A percentile compares a stretch with the other conserved stretches of the same genome.
Evolutionary conservation across 2,329 filamentous ascomycete genomes (phyloP).

Genomic region (Gliomastix tumulicola): DNA sequence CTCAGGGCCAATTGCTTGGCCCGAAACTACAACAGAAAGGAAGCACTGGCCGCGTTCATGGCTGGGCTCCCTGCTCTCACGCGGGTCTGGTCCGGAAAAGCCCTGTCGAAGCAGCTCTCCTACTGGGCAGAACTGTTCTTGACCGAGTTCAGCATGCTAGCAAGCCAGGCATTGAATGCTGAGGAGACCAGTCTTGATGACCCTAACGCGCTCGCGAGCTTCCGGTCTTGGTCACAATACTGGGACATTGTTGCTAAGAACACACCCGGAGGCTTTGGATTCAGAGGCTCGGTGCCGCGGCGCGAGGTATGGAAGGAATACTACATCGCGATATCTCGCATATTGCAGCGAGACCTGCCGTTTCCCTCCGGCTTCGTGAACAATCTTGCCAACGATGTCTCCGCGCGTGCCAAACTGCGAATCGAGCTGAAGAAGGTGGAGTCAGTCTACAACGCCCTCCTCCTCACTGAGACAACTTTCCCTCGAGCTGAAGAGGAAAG

Average conservation of each 20-base stretch:
- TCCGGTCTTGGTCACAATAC: slow-evolving; percentile 63
- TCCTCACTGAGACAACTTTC: slow-evolving; percentile 75
- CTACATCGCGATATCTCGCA: slow-evolving; percentile 70
- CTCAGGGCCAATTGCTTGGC: slow-evolving; percentile 62
- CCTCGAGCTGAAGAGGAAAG: slow-evolving; percentile 77
- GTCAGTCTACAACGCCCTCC: slow-evolving; percentile 66
- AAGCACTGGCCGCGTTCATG: slow-evolving; percentile 61
- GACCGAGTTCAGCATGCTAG: slow-evolving; percentile 67
- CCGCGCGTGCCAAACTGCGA: slow-evolving; percentile 56
- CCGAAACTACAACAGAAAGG: slow-evolving; percentile 37
- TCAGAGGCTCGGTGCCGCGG: slow-evolving; percentile 51
- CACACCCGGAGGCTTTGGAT: slow-evolving; percentile 44
- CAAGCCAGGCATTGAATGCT: slow-evolving; percentile 49
- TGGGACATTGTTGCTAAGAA: slow-evolving; percentile 44
- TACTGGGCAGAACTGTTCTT: slow-evolving; percentile 76
- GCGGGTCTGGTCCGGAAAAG: slow-evolving; percentile 40
- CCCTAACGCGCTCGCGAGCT: slow-evolving; percentile 45
- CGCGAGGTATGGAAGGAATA: slow-evolving; percentile 79
- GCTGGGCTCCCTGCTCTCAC: slow-evolving; percentile 58
- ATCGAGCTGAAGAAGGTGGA: slow-evolving; percentile 77
- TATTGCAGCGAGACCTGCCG: slow-evolving; percentile 60
- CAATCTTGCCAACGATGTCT: slow-evolving; percentile 37
- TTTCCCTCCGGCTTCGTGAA: slow-evolving; percentile 44
- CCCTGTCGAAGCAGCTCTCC: slow-evolving; percentile 56
- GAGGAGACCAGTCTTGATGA: slow-evolving; percentile 44